Conservation (phyloP, 75 land plant genomes). For the Gnetum montanum region DNA sequence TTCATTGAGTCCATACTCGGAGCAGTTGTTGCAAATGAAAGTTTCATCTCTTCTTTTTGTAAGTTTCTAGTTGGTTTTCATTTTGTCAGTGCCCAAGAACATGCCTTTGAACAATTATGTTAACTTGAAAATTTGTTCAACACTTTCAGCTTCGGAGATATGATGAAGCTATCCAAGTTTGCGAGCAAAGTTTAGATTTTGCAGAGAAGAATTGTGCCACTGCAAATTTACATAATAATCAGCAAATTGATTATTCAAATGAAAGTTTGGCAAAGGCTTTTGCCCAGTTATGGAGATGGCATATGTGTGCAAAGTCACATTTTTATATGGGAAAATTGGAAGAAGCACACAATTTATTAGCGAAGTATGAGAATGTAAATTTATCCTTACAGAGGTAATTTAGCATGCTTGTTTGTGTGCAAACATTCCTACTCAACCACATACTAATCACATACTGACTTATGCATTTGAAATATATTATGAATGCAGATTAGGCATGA, state of each 20-base stretch:
- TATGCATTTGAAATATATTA: background rate
- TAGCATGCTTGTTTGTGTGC: too few relatives aligned
- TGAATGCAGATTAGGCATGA: slow-evolving; percentile 17
- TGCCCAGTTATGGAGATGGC: slow-evolving; percentile 39
- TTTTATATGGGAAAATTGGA: slow-evolving; percentile 61
- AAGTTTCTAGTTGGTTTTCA: slow-evolving; percentile 1
- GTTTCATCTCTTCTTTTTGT: slow-evolving; percentile 61
- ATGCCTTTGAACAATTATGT: background rate
- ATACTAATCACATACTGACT: background rate
- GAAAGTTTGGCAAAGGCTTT: slow-evolving; percentile 6
- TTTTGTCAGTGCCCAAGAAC: background rate
- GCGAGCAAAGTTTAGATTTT: slow-evolving; percentile 36
- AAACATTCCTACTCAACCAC: background rate
- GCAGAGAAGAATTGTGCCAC: slow-evolving; percentile 32
- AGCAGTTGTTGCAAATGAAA: slow-evolving; percentile 66
- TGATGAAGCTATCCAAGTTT: slow-evolving; percentile 53
- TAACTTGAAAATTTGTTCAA: background rate
- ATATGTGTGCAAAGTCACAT: slow-evolving; percentile 35
- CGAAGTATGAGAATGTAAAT: slow-evolving; percentile 32
- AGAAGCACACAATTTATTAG: slow-evolving; percentile 37
- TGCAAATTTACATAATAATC: slow-evolving; percentile 4
- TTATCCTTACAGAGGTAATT: slow-evolving; percentile 16
- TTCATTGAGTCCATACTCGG: slow-evolving; percentile 53
- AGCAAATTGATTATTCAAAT: slow-evolving; percentile 8
- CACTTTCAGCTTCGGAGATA: slow-evolving; percentile 42